Percentiles rank a stretch among this genome's conserved stretches.
Conservation (phyloP, 2,329 filamentous ascomycete genomes). For the Trichoderma hamatum region DNA sequence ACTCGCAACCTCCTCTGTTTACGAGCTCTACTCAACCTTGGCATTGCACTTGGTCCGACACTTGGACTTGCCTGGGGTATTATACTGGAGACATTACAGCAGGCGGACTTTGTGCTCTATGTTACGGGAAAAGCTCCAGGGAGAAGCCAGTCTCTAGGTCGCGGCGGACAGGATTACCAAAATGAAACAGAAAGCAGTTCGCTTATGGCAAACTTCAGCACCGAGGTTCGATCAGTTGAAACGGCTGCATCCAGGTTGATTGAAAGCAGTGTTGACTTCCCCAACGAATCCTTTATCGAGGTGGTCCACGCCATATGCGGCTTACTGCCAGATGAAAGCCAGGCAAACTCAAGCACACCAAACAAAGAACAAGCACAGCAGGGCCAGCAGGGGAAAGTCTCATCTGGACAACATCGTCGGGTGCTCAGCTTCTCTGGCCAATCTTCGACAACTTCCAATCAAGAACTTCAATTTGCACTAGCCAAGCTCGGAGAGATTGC, state of each 20-base stretch:
- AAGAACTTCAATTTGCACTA: slow-evolving; percentile 68
- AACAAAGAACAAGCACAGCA: slow-evolving; percentile 29
- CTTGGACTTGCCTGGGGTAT: slow-evolving; percentile 86
- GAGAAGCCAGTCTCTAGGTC: slow-evolving; percentile 52
- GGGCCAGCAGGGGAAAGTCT: slow-evolving; percentile 41
- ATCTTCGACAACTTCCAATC: slow-evolving; percentile 53
- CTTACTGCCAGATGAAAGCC: slow-evolving; percentile 57
- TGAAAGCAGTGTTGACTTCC: slow-evolving; percentile 90
- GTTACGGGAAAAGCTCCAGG: slow-evolving; percentile 60
- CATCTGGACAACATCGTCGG: slow-evolving; percentile 48
- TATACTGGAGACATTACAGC: slow-evolving; percentile 86
- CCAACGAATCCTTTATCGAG: slow-evolving; percentile 76
- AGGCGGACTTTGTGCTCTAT: slow-evolving; percentile 86
- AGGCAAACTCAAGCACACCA: slow-evolving; percentile 31
- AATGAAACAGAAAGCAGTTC: slow-evolving; percentile 55
- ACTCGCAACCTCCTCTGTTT: slow-evolving; percentile 89
- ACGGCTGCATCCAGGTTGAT: slow-evolving; percentile 83
- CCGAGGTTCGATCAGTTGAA: slow-evolving; percentile 86
- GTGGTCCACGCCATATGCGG: slow-evolving; percentile 76
- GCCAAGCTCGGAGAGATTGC: slow-evolving; percentile 75
- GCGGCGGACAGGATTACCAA: slow-evolving; percentile 48
- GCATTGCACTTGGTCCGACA: slow-evolving; percentile 90
- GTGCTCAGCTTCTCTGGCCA: slow-evolving; percentile 53
- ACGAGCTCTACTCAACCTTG: slow-evolving; percentile 88
- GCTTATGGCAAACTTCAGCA: slow-evolving; percentile 68